phyloP scores from a whole-genome alignment of 2,329 filamentous ascomycete genomes.

The Verticillium zaregamsianum region DNA sequence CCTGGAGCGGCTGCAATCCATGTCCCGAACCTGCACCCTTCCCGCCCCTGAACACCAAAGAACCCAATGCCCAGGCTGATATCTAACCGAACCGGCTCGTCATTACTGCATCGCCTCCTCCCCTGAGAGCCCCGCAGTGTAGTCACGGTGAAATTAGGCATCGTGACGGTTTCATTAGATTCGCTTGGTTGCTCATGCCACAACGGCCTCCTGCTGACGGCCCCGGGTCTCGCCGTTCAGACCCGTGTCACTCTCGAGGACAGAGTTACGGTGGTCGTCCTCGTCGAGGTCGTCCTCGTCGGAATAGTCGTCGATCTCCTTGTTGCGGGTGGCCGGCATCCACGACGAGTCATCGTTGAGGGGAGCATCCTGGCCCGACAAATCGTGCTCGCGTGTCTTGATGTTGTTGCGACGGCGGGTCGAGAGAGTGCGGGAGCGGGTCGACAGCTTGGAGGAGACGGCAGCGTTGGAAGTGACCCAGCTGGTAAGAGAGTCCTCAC shows the following conservation, averaged over 20 bases:
- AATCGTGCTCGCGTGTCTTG: slow-evolving; percentile 63
- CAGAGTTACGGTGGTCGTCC: slow-evolving; percentile 42
- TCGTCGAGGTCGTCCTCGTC: slow-evolving; percentile 65
- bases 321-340: slow-evolving; percentile 68
- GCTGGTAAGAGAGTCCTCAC: slow-evolving; percentile 94
- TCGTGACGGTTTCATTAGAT: slow-evolving; percentile 2
- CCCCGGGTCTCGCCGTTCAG: slow-evolving; percentile 53
- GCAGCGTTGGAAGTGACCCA: slow-evolving; percentile 91
- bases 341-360: slow-evolving; percentile 78
- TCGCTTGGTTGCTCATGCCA: slow-evolving; percentile 28
- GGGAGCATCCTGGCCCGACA: slow-evolving; percentile 77
- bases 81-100: neutral
- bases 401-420: slow-evolving; percentile 76
- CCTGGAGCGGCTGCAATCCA: neutral
- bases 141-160: slow-evolving; percentile 6
- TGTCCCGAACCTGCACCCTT: neutral
- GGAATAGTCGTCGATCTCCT: slow-evolving; percentile 52
- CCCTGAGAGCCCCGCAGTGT: neutral
- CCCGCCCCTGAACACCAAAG: neutral
- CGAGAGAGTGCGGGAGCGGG: slow-evolving; percentile 80
- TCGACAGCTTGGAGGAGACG: slow-evolving; percentile 82
- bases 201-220: slow-evolving; percentile 48
- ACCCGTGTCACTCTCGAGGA: slow-evolving; percentile 47
- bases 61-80: neutral
- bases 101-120: neutral